Conservation (phyloP, 2,329 filamentous ascomycete genomes). For the Cercospora sesami region DNA sequence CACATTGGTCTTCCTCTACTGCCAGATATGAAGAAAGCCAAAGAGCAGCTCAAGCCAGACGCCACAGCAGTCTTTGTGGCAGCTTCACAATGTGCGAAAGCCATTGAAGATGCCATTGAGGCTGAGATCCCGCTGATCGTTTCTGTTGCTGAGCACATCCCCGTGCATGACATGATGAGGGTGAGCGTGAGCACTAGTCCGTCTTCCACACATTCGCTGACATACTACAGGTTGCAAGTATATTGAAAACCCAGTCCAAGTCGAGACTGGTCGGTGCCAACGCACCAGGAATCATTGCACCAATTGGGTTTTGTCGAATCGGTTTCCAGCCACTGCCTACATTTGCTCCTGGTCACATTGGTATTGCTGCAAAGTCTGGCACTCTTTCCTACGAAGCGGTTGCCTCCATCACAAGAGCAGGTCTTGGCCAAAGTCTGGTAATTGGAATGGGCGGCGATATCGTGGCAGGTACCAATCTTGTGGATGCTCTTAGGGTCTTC, state of each 20-base stretch:
- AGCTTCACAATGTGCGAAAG: conserved; percentile 68
- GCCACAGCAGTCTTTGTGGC: conserved; percentile 79
- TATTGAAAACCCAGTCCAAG: conserved; percentile 69
- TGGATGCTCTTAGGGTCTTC: conserved; percentile 68
- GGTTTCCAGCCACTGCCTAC: conserved; percentile 76
- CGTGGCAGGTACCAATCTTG: conserved; percentile 70
- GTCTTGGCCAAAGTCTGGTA: conserved; percentile 73
- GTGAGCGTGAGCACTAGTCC: conserved; percentile 45
- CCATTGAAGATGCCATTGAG: conserved; percentile 78
- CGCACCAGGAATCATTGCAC: conserved; percentile 76
- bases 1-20: conserved; percentile 73
- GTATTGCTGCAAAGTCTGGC: conserved; percentile 77
- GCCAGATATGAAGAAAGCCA: conserved; percentile 66
- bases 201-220: conserved; percentile 6
- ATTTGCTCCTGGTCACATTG: conserved; percentile 67
- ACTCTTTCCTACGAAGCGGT: conserved; percentile 80
- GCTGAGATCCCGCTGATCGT: conserved; percentile 76
- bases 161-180: conserved; percentile 73
- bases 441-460: conserved; percentile 78
- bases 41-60: conserved; percentile 69
- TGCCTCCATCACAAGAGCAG: conserved; percentile 69
- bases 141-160: conserved; percentile 77
- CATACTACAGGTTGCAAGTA: conserved; percentile 60
- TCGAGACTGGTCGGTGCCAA: conserved; percentile 78
- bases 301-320: conserved; percentile 67